Conservation (phyloP, 2,329 filamentous ascomycete genomes). For the Sarocladium strictum region DNA sequence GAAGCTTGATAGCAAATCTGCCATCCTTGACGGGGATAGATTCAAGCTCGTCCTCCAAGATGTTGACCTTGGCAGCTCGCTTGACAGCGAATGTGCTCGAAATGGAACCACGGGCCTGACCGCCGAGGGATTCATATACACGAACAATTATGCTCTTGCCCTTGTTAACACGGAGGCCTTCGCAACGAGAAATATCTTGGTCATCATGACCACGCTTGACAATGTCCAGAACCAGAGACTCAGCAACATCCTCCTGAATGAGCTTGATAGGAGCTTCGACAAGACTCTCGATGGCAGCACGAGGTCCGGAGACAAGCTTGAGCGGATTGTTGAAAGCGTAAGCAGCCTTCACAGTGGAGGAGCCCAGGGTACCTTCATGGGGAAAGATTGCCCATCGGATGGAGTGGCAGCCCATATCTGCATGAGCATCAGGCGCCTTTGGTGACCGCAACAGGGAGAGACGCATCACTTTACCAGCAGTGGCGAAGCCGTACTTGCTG, state of each 20-base stretch:
- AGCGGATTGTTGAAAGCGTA: constrained; percentile 89
- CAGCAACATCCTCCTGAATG: constrained; percentile 44
- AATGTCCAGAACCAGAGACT: constrained; percentile 74
- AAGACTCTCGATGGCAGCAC: constrained; percentile 21
- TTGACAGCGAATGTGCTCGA: constrained; percentile 63
- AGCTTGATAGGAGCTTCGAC: constrained; percentile 54
- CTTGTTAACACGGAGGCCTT: constrained; percentile 56
- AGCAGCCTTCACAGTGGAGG: constrained; percentile 72
- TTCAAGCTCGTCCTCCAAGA: constrained; percentile 81
- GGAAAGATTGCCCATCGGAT: constrained; percentile 91
- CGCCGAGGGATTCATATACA: constrained; percentile 84
- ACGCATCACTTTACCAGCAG: constrained; percentile 82
- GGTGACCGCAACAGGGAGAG: constrained; percentile 79
- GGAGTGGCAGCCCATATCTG: constrained; percentile 84
- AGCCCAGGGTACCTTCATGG: constrained; percentile 66
- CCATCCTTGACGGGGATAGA: constrained; percentile 46
- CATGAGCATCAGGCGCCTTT: constrained; percentile 88
- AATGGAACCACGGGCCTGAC: constrained; percentile 67
- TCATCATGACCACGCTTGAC: constrained; percentile 93
- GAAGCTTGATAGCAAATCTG: constrained; percentile 57
- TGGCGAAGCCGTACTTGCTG: constrained; percentile 93
- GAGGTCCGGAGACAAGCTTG: constrained; percentile 25
- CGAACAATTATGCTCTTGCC: constrained; percentile 78
- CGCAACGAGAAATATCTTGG: constrained; percentile 60
- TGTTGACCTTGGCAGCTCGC: constrained; percentile 75